Conservation (phyloP, 345 rosid species). For the Anastatica hierochuntica region DNA sequence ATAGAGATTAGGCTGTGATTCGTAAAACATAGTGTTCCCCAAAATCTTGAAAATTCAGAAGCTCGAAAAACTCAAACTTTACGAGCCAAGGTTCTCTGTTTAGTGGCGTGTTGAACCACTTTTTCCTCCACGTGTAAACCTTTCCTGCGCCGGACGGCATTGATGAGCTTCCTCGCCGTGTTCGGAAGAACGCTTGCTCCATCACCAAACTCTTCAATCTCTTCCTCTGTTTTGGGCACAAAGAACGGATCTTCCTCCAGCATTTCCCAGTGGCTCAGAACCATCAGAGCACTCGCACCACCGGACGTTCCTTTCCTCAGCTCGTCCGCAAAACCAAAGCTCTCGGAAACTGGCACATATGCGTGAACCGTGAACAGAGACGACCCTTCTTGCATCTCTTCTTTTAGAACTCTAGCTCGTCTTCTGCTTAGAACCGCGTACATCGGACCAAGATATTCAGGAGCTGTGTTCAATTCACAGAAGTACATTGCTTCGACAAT, state of each 20-base stretch:
- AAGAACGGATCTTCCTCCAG: constrained; percentile 86
- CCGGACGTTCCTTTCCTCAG: constrained; percentile 78
- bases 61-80: constrained; percentile 35
- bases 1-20: no score
- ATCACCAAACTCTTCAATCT: constrained; percentile 79
- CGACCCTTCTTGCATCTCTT: constrained; percentile 93
- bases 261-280: constrained; percentile 84
- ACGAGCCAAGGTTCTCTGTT: constrained; percentile 77
- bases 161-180: constrained; percentile 75
- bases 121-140: constrained; percentile 85
- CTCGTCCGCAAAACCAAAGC: constrained; percentile 86
- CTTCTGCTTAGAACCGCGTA: constrained; percentile 71
- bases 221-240: constrained; percentile 81
- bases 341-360: constrained; percentile 76
- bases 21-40: no score
- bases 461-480: constrained; percentile 71
- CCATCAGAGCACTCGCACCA: constrained; percentile 81
- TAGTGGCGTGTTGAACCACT: constrained; percentile 75
- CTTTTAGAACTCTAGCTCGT: constrained; percentile 74
- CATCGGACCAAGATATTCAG: constrained; percentile 66
- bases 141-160: constrained; percentile 65
- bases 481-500: constrained; percentile 94
- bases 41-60: no score
- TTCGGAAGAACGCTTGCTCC: constrained; percentile 81
- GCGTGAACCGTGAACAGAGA: constrained; percentile 67